phyloP scores from a whole-genome alignment of 106 monocot genomes.

The Dendrobium chrysotoxum region DNA sequence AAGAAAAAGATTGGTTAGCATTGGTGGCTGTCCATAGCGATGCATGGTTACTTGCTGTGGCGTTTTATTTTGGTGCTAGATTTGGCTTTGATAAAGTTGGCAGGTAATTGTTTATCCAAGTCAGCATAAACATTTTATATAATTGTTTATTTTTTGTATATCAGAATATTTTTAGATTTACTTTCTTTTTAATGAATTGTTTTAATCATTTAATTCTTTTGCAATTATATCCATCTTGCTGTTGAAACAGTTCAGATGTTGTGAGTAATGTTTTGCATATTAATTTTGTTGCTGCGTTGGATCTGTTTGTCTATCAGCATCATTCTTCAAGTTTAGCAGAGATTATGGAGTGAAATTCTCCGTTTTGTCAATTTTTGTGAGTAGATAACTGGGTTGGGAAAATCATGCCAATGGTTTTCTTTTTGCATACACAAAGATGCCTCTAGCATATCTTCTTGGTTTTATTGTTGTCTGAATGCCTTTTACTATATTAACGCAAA shows the following conservation, averaged over 20 bases:
- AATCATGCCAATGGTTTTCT: background rate
- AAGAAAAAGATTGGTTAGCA: constrained; percentile 20
- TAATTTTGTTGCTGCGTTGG: background rate
- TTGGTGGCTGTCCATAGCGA: constrained; percentile 25
- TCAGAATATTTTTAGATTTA: no score
- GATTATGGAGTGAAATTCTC: background rate
- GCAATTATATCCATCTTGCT: background rate
- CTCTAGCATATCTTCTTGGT: background rate
- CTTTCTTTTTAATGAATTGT: background rate
- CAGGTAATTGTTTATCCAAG: constrained; percentile 10
- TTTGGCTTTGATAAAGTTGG: constrained; percentile 18
- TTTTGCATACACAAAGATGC: background rate
- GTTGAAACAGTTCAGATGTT: background rate
- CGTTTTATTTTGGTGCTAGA: constrained; percentile 25
- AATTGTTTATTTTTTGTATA: background rate
- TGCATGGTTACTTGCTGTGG: constrained; percentile 23
- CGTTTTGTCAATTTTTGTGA: background rate
- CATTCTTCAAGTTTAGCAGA: background rate
- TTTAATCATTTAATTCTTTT: background rate
- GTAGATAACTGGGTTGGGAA: no score
- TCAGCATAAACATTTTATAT: background rate
- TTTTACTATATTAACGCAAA: no score
- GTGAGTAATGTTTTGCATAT: background rate
- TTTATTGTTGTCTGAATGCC: background rate
- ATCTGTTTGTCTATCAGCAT: background rate